Evolutionary conservation across 2,329 filamentous ascomycete species (phyloP), one percentile per base, ranked within the genome.

Genomic region (Penicillium sp.): DNA sequence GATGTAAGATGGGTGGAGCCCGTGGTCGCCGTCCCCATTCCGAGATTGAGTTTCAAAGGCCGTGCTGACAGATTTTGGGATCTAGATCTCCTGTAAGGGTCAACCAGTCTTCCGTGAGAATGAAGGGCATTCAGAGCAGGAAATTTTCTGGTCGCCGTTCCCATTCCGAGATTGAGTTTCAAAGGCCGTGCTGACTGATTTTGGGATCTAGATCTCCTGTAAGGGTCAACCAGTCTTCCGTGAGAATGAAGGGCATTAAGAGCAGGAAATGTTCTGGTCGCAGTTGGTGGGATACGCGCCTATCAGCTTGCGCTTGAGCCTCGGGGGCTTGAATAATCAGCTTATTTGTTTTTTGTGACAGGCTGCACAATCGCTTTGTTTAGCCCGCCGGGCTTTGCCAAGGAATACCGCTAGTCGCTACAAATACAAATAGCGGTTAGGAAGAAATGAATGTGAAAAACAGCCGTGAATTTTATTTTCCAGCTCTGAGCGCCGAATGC

Each of bases 401-500:
- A 42, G 39, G 7, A 11, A 42, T 42, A 23, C 11, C 37, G 19
- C 23, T 42, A 10, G 19, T 23, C 8, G 9, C 19, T 42, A 42
- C n/a, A 23, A 29, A 29, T 29, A 29, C 27, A 29, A 29, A 29
- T 11, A 29, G 27, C 27, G 3, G 11, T 42, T 19, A 35, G 6
- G 9, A 13, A 37, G 5, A 16, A 3, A 3, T 14, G 13, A 26
- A 55, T 21, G 14, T 48, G 46, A 56, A 37, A 45, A 42, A 53
- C 33, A 55, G 42, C 21, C 42, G 44, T 54, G 33, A 62, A 62
- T 62, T 62, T 63, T 56, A 57, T 50, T 57, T 54, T 23, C 60
- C 57, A 54, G 51, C 55, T 65, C 55, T 55, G 55, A 61, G 62
- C 62, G 62, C 64, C 64, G 50, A 63, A 62, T 62, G 63, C 60